Evolutionary conservation across 2,329 filamentous ascomycete genomes (phyloP).

Genomic region (Hypoxylon sp.): DNA sequence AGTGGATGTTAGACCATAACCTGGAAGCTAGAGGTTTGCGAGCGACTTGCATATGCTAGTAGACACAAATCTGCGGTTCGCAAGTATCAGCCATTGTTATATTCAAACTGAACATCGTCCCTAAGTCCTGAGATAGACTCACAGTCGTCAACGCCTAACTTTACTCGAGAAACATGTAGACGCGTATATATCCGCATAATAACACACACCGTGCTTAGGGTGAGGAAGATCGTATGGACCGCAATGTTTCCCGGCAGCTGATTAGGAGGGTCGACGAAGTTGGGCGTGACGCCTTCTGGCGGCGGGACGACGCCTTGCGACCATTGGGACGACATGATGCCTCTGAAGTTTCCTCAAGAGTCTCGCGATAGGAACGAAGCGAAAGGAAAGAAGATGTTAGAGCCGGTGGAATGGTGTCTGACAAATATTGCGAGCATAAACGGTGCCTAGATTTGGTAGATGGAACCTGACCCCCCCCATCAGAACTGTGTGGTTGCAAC

Average conservation of each 20-base stretch:
- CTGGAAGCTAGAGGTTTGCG: background rate
- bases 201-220: conserved; percentile 18
- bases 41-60: conserved; percentile 16
- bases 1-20: background rate
- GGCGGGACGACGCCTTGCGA: conserved; percentile 25
- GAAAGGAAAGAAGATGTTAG: background rate
- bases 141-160: conserved; percentile 23
- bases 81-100: conserved; percentile 1
- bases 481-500: conserved; percentile 11
- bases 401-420: background rate
- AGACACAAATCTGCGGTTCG: conserved; percentile 7
- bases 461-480: conserved; percentile 18
- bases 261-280: conserved; percentile 22
- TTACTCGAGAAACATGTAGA: conserved; percentile 18
- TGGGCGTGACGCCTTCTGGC: conserved; percentile 9
- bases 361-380: background rate
- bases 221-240: conserved; percentile 25
- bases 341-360: background rate
- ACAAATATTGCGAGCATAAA: conserved; percentile 16
- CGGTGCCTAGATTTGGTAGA: conserved; percentile 1
- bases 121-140: background rate
- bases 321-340: conserved; percentile 27
- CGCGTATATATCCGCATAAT: conserved; percentile 27
- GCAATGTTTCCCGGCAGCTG: conserved; percentile 20
- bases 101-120: background rate